These are phyloP conservation scores for Cyclotella baltica DNA, from an alignment of 108 stramenopile genomes.

Conservation along the genomic window DNA sequence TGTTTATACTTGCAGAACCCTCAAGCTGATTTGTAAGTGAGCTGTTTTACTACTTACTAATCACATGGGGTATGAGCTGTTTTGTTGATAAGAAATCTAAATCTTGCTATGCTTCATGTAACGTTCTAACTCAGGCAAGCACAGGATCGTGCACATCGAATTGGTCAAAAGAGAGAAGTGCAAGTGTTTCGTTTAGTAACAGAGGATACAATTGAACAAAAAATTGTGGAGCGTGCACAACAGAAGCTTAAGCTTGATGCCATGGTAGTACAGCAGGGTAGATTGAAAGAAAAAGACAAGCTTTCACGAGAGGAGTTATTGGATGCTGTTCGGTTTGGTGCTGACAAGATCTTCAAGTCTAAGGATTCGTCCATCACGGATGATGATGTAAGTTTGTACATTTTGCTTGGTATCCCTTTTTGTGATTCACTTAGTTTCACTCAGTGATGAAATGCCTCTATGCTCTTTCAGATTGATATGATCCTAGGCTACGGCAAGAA, in stretches of 20 bases:
- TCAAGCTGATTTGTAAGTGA: slow-evolving; percentile 89
- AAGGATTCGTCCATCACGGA: slow-evolving; percentile 92
- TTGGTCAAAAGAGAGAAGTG: slow-evolving; percentile 98
- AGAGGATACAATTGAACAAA: slow-evolving; percentile 98
- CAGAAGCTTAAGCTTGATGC: slow-evolving; percentile 99
- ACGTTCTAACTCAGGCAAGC: slow-evolving; percentile 89
- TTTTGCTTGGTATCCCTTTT: background rate
- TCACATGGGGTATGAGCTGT: no score
- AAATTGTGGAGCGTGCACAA: slow-evolving; percentile 99
- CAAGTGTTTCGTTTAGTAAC: slow-evolving; percentile 97
- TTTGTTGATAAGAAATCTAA: no score
- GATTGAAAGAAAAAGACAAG: slow-evolving; percentile 74
- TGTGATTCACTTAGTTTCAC: background rate
- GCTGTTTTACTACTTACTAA: background rate
- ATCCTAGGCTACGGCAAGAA: slow-evolving; percentile 86
- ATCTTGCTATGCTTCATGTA: no score
- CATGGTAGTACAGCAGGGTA: slow-evolving; percentile 93
- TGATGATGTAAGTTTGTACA: slow-evolving; percentile 78
- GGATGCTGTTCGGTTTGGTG: slow-evolving; percentile 95
- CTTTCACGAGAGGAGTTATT: slow-evolving; percentile 86
- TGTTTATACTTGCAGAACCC: slow-evolving; percentile 95
- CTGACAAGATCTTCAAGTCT: slow-evolving; percentile 96
- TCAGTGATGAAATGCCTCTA: background rate
- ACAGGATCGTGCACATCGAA: slow-evolving; percentile 91
- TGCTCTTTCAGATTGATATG: slow-evolving; percentile 69